These are phyloP conservation scores for Vigna hirtella DNA, from an alignment of 306 rosid genomes.

Conservation along the genomic window DNA sequence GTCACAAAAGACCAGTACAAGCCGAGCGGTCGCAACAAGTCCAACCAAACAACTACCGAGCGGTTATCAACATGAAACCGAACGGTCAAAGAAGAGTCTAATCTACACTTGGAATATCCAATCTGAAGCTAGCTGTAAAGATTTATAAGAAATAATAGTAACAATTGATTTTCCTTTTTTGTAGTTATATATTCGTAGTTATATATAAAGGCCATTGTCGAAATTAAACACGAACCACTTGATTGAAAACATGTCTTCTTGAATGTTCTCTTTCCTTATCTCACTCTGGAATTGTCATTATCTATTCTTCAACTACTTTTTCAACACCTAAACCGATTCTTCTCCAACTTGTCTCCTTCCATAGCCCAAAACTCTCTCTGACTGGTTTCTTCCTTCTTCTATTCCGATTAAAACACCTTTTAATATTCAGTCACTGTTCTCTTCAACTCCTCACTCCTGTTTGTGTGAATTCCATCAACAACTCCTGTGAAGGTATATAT, in stretches of 20 bases:
- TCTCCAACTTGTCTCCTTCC: conserved; percentile 11
- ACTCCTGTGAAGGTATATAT: conserved; percentile 9
- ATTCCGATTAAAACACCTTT: neutral
- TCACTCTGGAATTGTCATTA: neutral
- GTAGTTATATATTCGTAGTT: neutral
- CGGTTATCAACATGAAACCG: too few species aligned
- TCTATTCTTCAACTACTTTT: conserved; percentile 15
- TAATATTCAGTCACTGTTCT: neutral
- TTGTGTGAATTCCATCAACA: neutral
- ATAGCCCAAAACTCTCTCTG: neutral
- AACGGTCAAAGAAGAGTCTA: too few species aligned
- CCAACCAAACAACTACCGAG: too few species aligned
- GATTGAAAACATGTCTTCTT: conserved; percentile 16
- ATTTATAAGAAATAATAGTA: neutral
- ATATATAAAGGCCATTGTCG: neutral
- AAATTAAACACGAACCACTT: conserved; percentile 31
- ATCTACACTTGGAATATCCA: too few species aligned
- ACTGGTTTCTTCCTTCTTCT: neutral
- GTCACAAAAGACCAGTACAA: too few species aligned
- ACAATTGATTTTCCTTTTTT: neutral
- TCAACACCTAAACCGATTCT: conserved; percentile 28
- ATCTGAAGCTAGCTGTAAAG: neutral
- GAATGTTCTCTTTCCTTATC: neutral
- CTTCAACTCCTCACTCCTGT: neutral
- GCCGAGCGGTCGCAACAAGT: too few species aligned